Conservation (phyloP, 1,139 yeast species). For the Pichia kudriavzevii region DNA sequence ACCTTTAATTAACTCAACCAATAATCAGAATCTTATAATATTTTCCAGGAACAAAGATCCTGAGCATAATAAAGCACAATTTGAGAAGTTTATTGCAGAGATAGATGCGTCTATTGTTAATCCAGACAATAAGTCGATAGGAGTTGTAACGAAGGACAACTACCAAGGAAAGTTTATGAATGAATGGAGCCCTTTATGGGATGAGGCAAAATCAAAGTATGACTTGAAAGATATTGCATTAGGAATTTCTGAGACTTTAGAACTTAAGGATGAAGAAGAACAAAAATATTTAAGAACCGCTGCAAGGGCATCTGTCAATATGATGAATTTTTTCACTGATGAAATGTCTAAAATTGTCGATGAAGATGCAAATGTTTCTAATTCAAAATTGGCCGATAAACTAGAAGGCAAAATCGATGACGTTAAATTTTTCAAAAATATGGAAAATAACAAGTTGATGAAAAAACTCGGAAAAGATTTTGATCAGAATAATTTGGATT, state of each 20-base stretch:
- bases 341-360: constrained; percentile 86
- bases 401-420: constrained; percentile 80
- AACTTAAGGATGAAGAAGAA: constrained; percentile 76
- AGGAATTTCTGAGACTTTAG: constrained; percentile 56
- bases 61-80: constrained; percentile 63
- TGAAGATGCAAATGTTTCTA: constrained; percentile 72
- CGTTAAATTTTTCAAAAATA: constrained; percentile 48
- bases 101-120: constrained; percentile 32
- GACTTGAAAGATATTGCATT: constrained; percentile 48
- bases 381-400: constrained; percentile 64
- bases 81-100: constrained; percentile 49
- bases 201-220: constrained; percentile 30
- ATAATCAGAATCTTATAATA: constrained; percentile 42
- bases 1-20: constrained; percentile 35
- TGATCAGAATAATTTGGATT: constrained; percentile 73
- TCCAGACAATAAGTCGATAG: constrained; percentile 47
- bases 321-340: constrained; percentile 80
- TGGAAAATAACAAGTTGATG: constrained; percentile 50
- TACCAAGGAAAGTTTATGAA: constrained; percentile 76
- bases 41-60: constrained; percentile 79
- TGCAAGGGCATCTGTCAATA: constrained; percentile 66
- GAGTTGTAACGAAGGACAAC: constrained; percentile 59
- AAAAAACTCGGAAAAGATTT: constrained; percentile 51
- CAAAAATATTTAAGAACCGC: constrained; percentile 60
- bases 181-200: constrained; percentile 67